Base-by-base conservation (phyloP, 331 rosid genomes). In the Rosa hybrid region DNA sequence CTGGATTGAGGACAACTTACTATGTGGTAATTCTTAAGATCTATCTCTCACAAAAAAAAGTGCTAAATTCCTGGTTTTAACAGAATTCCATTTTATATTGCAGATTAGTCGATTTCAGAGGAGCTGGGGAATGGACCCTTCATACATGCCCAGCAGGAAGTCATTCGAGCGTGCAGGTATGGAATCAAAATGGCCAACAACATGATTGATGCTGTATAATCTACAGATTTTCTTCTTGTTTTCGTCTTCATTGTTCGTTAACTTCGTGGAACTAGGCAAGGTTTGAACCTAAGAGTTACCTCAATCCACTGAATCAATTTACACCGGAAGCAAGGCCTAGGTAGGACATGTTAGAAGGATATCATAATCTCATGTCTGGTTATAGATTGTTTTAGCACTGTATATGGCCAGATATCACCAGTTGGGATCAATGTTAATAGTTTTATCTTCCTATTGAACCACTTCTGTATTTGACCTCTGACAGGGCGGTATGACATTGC, bases 81-180 rank as follows among this genome's bases (percentile, higher is more conserved):
- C 5, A 27, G 38, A 6, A 17, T 53, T 83, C n/a, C 45, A 12
- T 82, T 79, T 80, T 49, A 20, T 51, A 45, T 14, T 83, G 78
- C 94, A 95, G 99, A 93, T 95, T 78, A 79, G 80, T 78, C 83
- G 89, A 73, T 95, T 95, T 79, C 98, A 95, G 76, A 93, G 83
- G 83, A 93, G 85, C 81, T 95, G 99, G 99, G 99, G 97, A 78
- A 93, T 95, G 98, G 99, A 95, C 78, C 92, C 88, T 6, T 87
- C 94, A 18, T 81, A 77, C 73, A 95, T 93, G 99, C 99, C 99
- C 1, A 95, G 99, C 76, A 89, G 99, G 83, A 95, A 89, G 90
- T 86, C 98, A 79, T 93, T 95, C 76, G 99, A 95, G 80, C 98
- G 98, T 18, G 99, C 98, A 80, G 99, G 99, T 90, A 81, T 30